Conservation (phyloP, 768 basidiomycete genomes). For the Rubroboletus pulcherrimus region DNA sequence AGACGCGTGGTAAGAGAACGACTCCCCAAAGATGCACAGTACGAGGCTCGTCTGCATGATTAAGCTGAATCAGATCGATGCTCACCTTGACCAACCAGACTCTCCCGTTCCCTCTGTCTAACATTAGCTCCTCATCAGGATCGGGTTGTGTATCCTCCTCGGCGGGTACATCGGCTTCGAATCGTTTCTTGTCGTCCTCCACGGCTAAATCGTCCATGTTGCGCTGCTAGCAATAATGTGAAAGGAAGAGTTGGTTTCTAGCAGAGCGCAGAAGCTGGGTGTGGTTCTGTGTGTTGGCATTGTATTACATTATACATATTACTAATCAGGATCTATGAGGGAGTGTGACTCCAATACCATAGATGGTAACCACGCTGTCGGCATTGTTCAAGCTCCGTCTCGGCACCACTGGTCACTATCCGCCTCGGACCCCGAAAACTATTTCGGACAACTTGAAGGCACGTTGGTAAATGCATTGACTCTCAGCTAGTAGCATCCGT, state of each 20-base stretch:
- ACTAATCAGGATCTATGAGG: no score
- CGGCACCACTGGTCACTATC: no score
- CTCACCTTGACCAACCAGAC: constrained; percentile 86
- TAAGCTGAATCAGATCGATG: not conserved
- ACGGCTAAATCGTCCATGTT: constrained; percentile 32
- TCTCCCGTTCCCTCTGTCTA: constrained; percentile 67
- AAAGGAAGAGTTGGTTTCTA: not conserved
- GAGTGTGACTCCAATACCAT: no score
- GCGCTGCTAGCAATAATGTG: not conserved
- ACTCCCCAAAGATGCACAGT: not conserved
- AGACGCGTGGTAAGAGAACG: constrained; percentile 5
- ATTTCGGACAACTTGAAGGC: no score
- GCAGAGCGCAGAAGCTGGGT: not conserved
- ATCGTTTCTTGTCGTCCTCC: constrained; percentile 72
- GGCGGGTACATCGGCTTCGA: constrained; percentile 47
- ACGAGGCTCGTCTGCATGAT: not conserved
- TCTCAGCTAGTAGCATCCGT: no score
- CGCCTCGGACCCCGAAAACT: no score
- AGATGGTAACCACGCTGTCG: no score
- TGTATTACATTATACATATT: not conserved
- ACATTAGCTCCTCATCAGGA: constrained; percentile 79
- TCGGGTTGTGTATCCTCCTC: constrained; percentile 71
- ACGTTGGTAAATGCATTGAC: no score
- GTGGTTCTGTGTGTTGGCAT: not conserved
- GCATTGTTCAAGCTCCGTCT: no score